These are phyloP conservation scores for Claviceps spartinae DNA, from an alignment of 2,329 filamentous ascomycete species.

Conservation along the genomic window DNA sequence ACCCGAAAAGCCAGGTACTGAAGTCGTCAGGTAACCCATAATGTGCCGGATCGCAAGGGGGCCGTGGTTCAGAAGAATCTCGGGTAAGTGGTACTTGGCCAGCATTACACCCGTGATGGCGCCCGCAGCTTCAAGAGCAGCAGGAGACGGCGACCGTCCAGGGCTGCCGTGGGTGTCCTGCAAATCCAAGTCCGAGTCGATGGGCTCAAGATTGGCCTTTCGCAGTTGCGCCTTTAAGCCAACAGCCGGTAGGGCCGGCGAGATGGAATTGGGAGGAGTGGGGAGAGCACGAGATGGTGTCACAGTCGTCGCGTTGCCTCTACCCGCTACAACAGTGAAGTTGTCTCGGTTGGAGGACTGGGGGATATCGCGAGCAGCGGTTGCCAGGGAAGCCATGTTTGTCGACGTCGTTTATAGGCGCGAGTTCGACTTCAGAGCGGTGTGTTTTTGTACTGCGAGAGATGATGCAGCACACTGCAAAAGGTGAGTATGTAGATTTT, in stretches of 20 bases:
- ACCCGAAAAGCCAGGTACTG: constrained; percentile 80
- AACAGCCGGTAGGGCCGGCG: constrained; percentile 71
- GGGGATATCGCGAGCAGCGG: constrained; percentile 54
- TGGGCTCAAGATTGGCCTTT: constrained; percentile 44
- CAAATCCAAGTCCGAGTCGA: constrained; percentile 81
- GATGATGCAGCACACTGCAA: background rate
- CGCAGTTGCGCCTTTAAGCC: constrained; percentile 57
- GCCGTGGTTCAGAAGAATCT: constrained; percentile 79
- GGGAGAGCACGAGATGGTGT: constrained; percentile 55
- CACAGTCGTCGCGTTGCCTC: constrained; percentile 46
- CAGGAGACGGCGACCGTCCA: constrained; percentile 29
- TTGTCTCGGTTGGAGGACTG: constrained; percentile 53
- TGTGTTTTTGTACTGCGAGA: constrained; percentile 22
- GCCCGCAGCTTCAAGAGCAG: constrained; percentile 55
- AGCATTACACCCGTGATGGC: constrained; percentile 76
- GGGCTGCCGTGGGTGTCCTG: constrained; percentile 39
- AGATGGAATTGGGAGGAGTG: constrained; percentile 92
- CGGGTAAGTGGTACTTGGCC: constrained; percentile 78
- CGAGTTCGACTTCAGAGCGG: constrained; percentile 29
- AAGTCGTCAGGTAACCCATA: constrained; percentile 86
- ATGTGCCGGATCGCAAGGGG: constrained; percentile 90
- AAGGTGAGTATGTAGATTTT: background rate
- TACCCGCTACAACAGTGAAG: constrained; percentile 59
- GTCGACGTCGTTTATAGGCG: constrained; percentile 17
- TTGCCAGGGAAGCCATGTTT: constrained; percentile 52